These are phyloP conservation scores for Daldinia bambusicola DNA, from an alignment of 495 filamentous ascomycete species.

Conservation along the genomic window DNA sequence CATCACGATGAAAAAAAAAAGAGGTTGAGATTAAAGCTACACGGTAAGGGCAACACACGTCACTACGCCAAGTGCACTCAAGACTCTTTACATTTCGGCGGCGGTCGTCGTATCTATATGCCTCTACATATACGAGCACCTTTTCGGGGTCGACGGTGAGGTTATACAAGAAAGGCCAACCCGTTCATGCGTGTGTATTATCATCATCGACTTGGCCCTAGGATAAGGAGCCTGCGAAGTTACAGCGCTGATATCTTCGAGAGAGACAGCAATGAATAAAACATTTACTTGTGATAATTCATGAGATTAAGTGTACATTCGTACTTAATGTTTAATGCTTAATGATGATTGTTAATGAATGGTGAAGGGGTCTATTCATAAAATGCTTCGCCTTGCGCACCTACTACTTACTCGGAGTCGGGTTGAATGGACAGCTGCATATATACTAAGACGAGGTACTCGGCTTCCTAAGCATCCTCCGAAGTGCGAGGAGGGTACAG, in stretches of 20 bases:
- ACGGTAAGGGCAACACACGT: neutral
- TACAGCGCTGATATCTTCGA: neutral
- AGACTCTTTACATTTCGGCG: constrained; percentile 29
- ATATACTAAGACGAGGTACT: too few relatives aligned
- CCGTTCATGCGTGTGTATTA: neutral
- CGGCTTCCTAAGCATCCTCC: neutral
- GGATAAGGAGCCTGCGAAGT: neutral
- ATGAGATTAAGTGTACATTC: neutral
- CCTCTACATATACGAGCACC: neutral
- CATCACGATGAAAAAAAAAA: neutral
- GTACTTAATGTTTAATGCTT: neutral
- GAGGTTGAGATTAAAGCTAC: neutral
- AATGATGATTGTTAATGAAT: neutral
- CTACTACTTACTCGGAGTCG: neutral
- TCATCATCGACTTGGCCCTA: neutral
- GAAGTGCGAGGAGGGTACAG: neutral
- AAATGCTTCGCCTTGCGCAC: neutral
- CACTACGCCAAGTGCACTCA: constrained; percentile 22
- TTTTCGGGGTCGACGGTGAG: neutral
- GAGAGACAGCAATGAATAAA: neutral
- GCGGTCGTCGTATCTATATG: constrained; percentile 21
- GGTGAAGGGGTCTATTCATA: neutral
- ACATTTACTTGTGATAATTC: neutral
- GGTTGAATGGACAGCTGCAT: neutral
- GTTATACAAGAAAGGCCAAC: neutral